phyloP scores from a whole-genome alignment of 108 stramenopile genomes.

The Thalassiosira profunda region DNA sequence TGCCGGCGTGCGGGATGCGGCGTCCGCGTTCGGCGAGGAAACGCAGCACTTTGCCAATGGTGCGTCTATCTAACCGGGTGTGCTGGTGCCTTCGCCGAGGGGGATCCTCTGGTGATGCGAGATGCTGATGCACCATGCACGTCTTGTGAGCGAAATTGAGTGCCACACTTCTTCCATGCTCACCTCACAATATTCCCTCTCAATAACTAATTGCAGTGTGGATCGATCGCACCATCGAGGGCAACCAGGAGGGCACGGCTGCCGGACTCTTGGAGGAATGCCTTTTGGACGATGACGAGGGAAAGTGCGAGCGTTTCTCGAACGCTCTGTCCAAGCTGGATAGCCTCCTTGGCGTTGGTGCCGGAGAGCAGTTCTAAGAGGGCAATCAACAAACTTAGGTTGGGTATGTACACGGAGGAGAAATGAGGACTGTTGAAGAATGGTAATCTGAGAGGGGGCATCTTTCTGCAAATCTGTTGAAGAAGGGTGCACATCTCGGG shows the following conservation, averaged over 20 bases:
- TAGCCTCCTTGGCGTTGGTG: slow-evolving; percentile 42
- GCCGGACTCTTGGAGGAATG: slow-evolving; percentile 56
- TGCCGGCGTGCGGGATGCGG: slow-evolving; percentile 45
- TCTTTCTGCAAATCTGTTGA: no score
- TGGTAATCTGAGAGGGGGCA: background rate
- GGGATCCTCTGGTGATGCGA: background rate
- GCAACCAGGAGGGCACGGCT: slow-evolving; percentile 38
- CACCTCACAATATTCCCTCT: background rate
- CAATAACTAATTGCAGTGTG: slow-evolving; percentile 23
- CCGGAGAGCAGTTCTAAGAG: slow-evolving; percentile 46
- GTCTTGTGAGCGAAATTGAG: background rate
- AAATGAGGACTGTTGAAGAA: background rate
- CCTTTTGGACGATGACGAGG: slow-evolving; percentile 46
- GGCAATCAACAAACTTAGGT: background rate
- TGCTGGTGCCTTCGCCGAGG: background rate
- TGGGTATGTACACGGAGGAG: background rate
- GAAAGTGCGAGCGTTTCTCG: slow-evolving; percentile 42
- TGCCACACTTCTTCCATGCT: background rate
- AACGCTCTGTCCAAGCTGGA: slow-evolving; percentile 46
- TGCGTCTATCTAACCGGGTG: slow-evolving; percentile 3
- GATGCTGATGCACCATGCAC: background rate
- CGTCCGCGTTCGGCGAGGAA: slow-evolving; percentile 52
- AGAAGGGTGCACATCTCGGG: background rate
- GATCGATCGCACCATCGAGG: slow-evolving; percentile 45
- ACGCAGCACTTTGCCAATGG: slow-evolving; percentile 58